Evolutionary conservation across 2,329 filamentous ascomycete genomes (phyloP), one percentile per base, ranked within the genome.

Genomic region (Colletotrichum falcatum): DNA sequence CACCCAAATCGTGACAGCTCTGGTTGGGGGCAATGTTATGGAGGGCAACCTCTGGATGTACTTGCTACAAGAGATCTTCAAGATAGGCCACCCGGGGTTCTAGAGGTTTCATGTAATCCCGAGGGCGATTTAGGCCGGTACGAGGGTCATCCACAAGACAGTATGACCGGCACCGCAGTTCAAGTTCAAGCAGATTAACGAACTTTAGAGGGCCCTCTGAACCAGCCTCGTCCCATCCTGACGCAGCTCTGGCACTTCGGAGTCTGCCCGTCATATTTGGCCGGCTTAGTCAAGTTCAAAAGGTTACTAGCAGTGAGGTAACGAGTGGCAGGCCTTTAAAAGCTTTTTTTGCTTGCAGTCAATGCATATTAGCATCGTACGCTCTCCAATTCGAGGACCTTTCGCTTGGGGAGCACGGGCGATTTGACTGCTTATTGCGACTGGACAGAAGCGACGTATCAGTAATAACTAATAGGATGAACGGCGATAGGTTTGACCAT

Each of bases 131-230:
- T 8, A 78, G 65, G 6, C 78, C 76, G 1, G 79, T 81, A 9
- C 79, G 77, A 9, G 79, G 78, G 61, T 81, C 79, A 74, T 81
- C 79, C 8, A 81, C 77, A 14, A 79, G 72, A 71, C 78, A 80
- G 20, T 78, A 77, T 79, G 49, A 23, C 44, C 7, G 8, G 44
- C n/a, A 23, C 3, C 8, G 23, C 5, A 46, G 44, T n/a, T 46
- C 23, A 46, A 7, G 20, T n/a, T n/a, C n/a, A n/a, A n/a, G n/a
- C 8, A 46, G 20, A n/a, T 23, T 46, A 4, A 23, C 8, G 5
- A 3, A 11, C 12, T 23, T 20, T 5, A 46, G 3, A 2, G 44
- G 4, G 44, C 20, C 44, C 12, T 46, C 9, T 4, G 9, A 12
- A 23, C 44, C 20, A 11, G 23, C 44, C 20, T 46, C 46, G 23